Base-by-base conservation (phyloP, 495 filamentous ascomycete genomes). In the Penicillium malachiteum region DNA sequence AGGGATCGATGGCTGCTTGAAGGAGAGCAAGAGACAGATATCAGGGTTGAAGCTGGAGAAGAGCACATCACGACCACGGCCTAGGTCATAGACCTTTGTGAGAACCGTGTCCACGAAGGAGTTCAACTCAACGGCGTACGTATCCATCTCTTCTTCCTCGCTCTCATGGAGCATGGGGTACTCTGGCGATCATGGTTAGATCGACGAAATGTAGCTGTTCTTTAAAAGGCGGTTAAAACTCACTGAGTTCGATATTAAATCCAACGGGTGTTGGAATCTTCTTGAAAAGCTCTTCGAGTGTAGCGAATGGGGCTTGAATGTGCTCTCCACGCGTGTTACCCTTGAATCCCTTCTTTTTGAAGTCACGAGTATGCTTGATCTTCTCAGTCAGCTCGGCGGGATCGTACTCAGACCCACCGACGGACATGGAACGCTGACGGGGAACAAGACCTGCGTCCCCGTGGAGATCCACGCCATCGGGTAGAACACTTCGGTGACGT, bases 11-110 rank as follows among this genome's bases (percentile, higher is more conserved):
- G 94, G 93, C 73, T 91, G 95, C 78, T 99, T 99, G 80, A 96
- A 93, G 53, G 88, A 92, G 40, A 97, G 75, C 56, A 96, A 78
- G 17, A 99, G 79, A 64, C 95, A 99, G 37, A 97, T 90, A 54
- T 97, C 95, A 5, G 95, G 95, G 71, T 96, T 94, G 78, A 99
- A 99, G 60, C 86, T 90, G 54, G 88, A 92, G 77, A 99, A 99
- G 56, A 97, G 89, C 70, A 97, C 85, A 67, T 96, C 89, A 3
- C 95, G 81, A 50, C 83, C 81, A 49, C 81, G 81, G 33, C 82
- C 85, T 12, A 86, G 65, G 55, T 89, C 85, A 63, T 97, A 97
- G 9, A 96, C 92, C 67, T 89, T 93, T 21, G 76, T 82, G 4
- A 99, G 78, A 9, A 99, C 88, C 3, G 90, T 94, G 68, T 99